Base-by-base conservation (phyloP, 1,139 yeast species). In the Suhomyces panamericanus region DNA sequence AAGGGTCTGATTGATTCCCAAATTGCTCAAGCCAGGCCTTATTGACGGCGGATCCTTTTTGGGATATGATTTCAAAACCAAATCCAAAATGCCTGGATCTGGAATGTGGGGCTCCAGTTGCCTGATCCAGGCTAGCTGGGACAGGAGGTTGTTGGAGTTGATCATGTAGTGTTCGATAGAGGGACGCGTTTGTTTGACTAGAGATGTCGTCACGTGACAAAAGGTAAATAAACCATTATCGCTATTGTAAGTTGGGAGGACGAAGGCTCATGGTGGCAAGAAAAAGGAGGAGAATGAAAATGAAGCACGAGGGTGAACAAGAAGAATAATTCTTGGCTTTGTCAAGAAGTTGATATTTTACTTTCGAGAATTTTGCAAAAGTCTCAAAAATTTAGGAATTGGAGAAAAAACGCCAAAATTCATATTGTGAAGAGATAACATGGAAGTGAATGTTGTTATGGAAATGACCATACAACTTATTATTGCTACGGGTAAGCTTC, bases 121-220 rank as follows among this genome's bases (percentile, higher is more conserved):
- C 24, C 39, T 37, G 32, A 44, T 20, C 51, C 51, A 49, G 13
- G 43, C 38, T 22, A 46, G 35, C 31, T 49, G 51, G 22, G 37
- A 30, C 46, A 31, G 48, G 14, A 49, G 42, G 39, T 49, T 48
- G 29, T 48, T 49, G 39, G 50, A 42, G 34, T 41, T 42, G 44
- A 47, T 47, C 50, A 47, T 46, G 31, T 13, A 32, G 39, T n/a
- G 13, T 27, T 16, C 14, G 10, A 16, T 13, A 15, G 34, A 15
- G 28, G 36, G 31, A 40, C 47, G 43, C 44, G 43, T 40, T 32
- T 32, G 38, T 24, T 29, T 32, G 12, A 17, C n/a, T 26, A 8
- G 22, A 22, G 28, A 32, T 22, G 26, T 15, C 14, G 30, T 24
- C 32, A 36, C 33, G 38, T 37, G 39, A 26, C 35, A 24, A 33